A percentile compares a stretch with the other conserved stretches of the same genome.
Conservation (phyloP, 164 flowering plant species). For the Paratinospora sagittata region DNA sequence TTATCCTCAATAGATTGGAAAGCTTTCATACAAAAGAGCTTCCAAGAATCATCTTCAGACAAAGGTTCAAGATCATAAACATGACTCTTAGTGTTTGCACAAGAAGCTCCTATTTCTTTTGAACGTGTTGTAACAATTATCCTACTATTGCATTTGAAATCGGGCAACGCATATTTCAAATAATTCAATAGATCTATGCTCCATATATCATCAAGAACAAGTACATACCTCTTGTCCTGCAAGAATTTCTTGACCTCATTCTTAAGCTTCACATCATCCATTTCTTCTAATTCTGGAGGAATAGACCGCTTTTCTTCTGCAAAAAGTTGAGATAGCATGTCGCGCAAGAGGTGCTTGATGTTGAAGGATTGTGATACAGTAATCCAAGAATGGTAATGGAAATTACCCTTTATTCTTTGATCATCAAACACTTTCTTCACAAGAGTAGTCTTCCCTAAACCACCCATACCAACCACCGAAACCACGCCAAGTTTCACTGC, state of each 20-base stretch:
- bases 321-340: neutral
- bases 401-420: neutral
- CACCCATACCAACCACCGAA: constrained; percentile 1
- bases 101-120: constrained; percentile 28
- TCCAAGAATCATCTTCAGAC: constrained; percentile 15
- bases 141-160: constrained; percentile 20
- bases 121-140: constrained; percentile 31
- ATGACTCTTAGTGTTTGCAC: constrained; percentile 12
- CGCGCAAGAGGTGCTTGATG: neutral
- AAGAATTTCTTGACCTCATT: neutral
- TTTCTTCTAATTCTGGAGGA: neutral
- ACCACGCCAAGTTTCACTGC: neutral
- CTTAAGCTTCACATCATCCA: neutral
- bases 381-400: constrained; percentile 7
- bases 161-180: constrained; percentile 18
- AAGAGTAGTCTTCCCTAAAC: constrained; percentile 3
- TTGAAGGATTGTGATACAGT: constrained; percentile 1
- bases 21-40: constrained; percentile 14
- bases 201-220: constrained; percentile 49
- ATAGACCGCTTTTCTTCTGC: no score
- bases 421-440: neutral
- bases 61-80: constrained; percentile 27
- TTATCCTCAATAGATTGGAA: constrained; percentile 17
- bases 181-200: constrained; percentile 19
- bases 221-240: constrained; percentile 17